phyloP scores from a whole-genome alignment of 495 filamentous ascomycete genomes.

The Neurospora africana region DNA sequence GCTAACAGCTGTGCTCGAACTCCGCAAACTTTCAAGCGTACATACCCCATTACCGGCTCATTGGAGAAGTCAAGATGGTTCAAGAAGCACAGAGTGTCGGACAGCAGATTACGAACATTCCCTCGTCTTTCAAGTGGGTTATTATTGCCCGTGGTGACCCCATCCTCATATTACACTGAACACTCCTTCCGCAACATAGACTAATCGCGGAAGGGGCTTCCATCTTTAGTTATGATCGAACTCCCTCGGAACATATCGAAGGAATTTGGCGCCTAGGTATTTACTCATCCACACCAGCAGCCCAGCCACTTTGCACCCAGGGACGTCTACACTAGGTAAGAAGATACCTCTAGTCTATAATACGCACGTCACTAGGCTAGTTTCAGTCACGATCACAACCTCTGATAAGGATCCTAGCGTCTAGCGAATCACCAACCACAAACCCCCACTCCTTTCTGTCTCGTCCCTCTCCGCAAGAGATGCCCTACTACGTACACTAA shows the following conservation, averaged over 20 bases:
- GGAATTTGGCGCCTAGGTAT: too few species aligned
- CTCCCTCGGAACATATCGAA: not conserved
- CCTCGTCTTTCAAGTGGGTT: not conserved
- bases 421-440: constrained; percentile 1
- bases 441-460: not conserved
- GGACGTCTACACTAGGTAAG: not conserved
- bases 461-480: not conserved
- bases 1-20: not conserved
- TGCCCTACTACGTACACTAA: not conserved
- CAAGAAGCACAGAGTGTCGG: not conserved
- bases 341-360: not conserved
- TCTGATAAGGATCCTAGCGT: constrained; percentile 2
- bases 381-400: not conserved
- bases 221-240: not conserved
- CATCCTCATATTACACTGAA: not conserved
- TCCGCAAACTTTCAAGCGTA: not conserved
- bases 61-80: not conserved
- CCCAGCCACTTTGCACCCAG: not conserved
- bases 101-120: not conserved
- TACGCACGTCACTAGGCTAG: not conserved
- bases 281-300: not conserved
- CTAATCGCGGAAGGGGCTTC: not conserved
- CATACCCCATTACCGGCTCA: not conserved
- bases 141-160: not conserved
- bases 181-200: not conserved